Conservation (phyloP, 2,329 filamentous ascomycete species). For the Alternaria infectoria region DNA sequence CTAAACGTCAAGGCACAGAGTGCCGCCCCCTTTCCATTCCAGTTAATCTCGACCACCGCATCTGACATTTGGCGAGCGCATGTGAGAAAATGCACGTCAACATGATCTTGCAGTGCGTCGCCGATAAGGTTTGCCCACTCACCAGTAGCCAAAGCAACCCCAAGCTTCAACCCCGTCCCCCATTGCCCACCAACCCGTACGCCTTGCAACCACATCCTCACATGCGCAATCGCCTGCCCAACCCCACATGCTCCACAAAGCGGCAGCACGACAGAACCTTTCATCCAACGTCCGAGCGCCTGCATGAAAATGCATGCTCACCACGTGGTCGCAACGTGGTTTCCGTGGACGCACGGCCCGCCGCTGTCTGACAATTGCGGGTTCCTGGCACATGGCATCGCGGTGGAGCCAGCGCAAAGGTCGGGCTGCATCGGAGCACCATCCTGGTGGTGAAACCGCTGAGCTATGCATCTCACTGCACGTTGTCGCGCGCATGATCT, state of each 20-base stretch:
- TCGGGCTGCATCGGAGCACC: neutral
- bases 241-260: neutral
- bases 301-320: constrained; percentile 10
- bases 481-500: neutral
- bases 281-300: constrained; percentile 6
- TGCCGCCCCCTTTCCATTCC: neutral
- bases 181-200: neutral
- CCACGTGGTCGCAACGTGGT: constrained; percentile 13
- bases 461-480: neutral
- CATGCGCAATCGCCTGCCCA: neutral
- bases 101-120: neutral
- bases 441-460: constrained; percentile 1
- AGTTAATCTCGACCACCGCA: neutral
- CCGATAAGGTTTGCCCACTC: neutral
- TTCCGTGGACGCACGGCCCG: constrained; percentile 4
- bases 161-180: neutral
- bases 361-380: neutral
- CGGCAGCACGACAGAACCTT: constrained; percentile 1
- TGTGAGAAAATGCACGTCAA: neutral
- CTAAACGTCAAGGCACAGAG: neutral
- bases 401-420: constrained; percentile 1
- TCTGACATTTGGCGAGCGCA: neutral
- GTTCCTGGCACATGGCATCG: neutral
- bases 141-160: neutral
- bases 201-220: neutral